phyloP scores from a whole-genome alignment of 2,329 filamentous ascomycete species.

The Neonectria magnoliae region DNA sequence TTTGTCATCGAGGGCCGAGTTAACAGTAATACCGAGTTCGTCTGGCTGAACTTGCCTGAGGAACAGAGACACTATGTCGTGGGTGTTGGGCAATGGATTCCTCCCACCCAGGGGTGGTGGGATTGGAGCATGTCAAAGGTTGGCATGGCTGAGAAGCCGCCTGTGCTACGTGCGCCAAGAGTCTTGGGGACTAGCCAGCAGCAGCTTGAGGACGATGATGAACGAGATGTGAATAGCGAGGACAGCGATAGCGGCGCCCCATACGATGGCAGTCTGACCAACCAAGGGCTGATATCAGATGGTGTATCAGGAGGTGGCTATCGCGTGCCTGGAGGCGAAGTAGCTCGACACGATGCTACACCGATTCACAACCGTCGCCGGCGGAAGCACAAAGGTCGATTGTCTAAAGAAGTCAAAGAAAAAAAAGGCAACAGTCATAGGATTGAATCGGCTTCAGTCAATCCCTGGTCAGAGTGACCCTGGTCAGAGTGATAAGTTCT shows the following conservation, averaged over 20 bases:
- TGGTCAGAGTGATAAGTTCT: neutral
- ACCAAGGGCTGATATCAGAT: neutral
- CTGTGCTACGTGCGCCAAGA: conserved; percentile 34
- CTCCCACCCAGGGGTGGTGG: conserved; percentile 42
- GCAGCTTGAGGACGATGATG: neutral
- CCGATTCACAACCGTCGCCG: neutral
- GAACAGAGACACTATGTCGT: conserved; percentile 46
- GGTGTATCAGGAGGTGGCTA: neutral
- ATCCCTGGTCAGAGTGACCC: neutral
- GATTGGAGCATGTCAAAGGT: conserved; percentile 42
- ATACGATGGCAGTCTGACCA: neutral
- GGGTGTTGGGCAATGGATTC: conserved; percentile 48
- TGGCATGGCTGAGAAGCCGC: conserved; percentile 39
- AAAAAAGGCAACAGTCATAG: neutral
- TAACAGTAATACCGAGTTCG: conserved; percentile 50
- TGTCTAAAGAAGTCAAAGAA: neutral
- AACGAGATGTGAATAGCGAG: conserved; percentile 1
- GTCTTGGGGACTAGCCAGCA: conserved; percentile 37
- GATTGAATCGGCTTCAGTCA: neutral
- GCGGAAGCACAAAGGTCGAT: neutral
- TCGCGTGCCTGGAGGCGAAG: neutral
- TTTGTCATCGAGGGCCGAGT: conserved; percentile 52
- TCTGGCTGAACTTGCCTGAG: conserved; percentile 51
- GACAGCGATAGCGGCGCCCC: neutral
- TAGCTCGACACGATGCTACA: conserved; percentile 1